phyloP scores from a whole-genome alignment of 2,329 filamentous ascomycete genomes.

The Colletotrichum orchidophilum region DNA sequence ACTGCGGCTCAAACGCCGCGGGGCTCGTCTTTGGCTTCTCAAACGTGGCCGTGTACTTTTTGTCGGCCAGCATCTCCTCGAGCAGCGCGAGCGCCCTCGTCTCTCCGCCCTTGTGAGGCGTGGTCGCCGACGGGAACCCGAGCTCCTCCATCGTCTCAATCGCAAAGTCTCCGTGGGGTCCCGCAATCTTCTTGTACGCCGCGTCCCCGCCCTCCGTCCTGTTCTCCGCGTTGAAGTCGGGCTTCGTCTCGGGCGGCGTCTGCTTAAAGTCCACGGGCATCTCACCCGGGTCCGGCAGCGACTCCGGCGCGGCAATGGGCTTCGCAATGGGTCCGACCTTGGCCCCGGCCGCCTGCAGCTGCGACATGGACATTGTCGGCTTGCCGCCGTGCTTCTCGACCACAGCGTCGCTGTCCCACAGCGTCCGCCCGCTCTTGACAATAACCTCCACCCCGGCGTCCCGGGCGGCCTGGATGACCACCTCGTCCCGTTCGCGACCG shows the following conservation, averaged over 20 bases:
- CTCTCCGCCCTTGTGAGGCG: constrained; percentile 77
- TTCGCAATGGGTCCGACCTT: constrained; percentile 70
- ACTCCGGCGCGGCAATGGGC: constrained; percentile 67
- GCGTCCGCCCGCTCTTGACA: constrained; percentile 70
- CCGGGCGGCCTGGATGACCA: constrained; percentile 66
- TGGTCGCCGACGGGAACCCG: constrained; percentile 71
- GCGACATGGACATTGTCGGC: constrained; percentile 78
- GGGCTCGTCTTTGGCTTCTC: constrained; percentile 81
- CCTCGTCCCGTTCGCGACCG: constrained; percentile 69
- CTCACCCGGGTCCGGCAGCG: constrained; percentile 72
- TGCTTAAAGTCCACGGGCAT: constrained; percentile 69
- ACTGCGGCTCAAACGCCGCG: constrained; percentile 76
- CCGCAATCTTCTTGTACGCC: constrained; percentile 69
- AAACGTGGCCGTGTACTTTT: constrained; percentile 77
- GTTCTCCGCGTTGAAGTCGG: constrained; percentile 69
- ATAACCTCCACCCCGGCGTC: constrained; percentile 75
- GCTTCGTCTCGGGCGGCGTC: constrained; percentile 56
- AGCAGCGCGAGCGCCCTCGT: constrained; percentile 68
- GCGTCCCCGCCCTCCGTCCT: constrained; percentile 61
- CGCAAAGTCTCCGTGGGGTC: constrained; percentile 74
- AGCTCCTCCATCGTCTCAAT: constrained; percentile 78
- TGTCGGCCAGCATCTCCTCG: constrained; percentile 66
- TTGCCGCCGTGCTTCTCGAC: constrained; percentile 72
- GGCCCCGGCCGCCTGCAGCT: constrained; percentile 70
- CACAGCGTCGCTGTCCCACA: constrained; percentile 78